These are phyloP conservation scores for Croton laevigatus DNA, from an alignment of 441 rosid genomes.

Conservation along the genomic window DNA sequence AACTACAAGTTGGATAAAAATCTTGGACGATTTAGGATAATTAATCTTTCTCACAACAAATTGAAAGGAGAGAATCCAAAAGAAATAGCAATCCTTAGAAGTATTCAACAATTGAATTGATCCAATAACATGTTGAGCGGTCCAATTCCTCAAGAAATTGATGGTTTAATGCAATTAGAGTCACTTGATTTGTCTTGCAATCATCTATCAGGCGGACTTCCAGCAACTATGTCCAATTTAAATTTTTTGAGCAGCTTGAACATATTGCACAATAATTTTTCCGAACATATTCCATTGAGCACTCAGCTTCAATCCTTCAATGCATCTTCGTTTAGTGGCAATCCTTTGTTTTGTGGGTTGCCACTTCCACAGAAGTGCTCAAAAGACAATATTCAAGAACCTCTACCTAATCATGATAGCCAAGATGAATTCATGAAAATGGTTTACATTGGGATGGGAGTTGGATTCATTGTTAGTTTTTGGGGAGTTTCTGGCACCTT, in stretches of 20 bases:
- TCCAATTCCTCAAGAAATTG: constrained; percentile 1
- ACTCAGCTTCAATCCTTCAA: constrained; percentile 13
- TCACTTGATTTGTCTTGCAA: constrained; percentile 20
- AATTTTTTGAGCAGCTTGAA: no score
- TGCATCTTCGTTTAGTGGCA: background rate
- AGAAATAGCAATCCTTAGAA: background rate
- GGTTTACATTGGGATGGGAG: no score
- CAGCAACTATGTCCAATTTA: no score
- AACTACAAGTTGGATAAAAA: no score
- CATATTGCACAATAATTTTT: no score
- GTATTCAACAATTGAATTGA: constrained; percentile 8
- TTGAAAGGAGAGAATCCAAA: constrained; percentile 12
- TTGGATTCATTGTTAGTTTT: no score
- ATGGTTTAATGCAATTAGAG: background rate
- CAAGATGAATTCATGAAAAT: no score
- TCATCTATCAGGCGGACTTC: constrained; percentile 9
- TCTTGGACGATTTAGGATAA: background rate
- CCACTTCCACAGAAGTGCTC: background rate
- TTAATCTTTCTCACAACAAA: no score
- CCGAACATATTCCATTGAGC: no score
- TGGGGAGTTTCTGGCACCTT: no score
- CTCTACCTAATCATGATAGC: background rate
- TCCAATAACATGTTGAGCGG: constrained; percentile 10
- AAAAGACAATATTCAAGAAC: background rate
- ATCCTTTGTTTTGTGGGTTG: no score